Percentiles rank a stretch among this genome's conserved stretches.
These are phyloP conservation scores for Lactarius deliciosus DNA, from an alignment of 768 basidiomycete genomes.

Conservation along the genomic window DNA sequence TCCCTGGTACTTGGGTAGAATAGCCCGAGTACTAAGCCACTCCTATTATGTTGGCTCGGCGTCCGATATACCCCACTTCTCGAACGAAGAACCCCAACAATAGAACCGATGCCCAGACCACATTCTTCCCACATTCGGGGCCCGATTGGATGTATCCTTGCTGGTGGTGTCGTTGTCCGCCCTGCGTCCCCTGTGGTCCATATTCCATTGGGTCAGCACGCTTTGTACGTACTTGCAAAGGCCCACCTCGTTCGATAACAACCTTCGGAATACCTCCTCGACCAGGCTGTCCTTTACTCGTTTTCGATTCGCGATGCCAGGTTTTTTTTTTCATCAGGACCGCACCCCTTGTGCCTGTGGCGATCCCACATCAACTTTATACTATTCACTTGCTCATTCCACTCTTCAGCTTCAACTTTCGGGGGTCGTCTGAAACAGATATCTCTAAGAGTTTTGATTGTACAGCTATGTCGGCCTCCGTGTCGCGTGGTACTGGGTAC, in stretches of 20 bases:
- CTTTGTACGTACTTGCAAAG: no score
- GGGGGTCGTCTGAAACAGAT: background rate
- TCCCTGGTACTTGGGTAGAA: no score
- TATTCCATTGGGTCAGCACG: background rate
- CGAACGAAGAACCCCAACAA: background rate
- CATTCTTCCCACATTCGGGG: no score
- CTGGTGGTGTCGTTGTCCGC: no score
- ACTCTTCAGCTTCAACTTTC: background rate
- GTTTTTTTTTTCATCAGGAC: background rate
- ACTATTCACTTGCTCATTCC: background rate
- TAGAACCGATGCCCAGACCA: background rate
- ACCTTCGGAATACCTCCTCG: background rate
- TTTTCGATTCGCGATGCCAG: background rate
- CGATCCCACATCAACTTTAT: background rate
- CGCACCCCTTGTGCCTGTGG: slow-evolving; percentile 7
- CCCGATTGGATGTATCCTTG: no score
- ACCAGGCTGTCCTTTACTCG: background rate
- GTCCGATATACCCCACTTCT: background rate
- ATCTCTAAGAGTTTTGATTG: background rate
- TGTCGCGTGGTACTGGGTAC: no score
- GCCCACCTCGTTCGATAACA: background rate
- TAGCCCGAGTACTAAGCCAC: no score
- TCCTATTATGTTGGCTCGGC: background rate
- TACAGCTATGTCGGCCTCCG: background rate
- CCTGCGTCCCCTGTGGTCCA: no score